Evolutionary conservation across 176 grass and related monocot genomes (phyloP), one percentile per base, ranked within the genome.

Genomic region (Phoenix dactylifera): DNA sequence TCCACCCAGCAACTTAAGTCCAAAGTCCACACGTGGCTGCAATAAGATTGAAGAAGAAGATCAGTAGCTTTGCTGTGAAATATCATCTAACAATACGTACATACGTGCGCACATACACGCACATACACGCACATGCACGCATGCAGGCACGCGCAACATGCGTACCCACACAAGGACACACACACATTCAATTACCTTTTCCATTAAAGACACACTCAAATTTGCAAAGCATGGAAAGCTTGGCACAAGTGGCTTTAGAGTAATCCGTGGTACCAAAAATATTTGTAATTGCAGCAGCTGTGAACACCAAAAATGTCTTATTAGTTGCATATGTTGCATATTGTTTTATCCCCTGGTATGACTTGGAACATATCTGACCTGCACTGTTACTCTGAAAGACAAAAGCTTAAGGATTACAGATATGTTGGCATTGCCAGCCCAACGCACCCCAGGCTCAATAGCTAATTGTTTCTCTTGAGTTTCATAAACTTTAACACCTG

Each of bases 181-280:
- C 7, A 10, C 32, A 35, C 9, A 44, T 12, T 64, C 58, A 51
- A 55, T 54, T 83, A 97, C 92, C 92, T 91, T 97, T 66, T 97
- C 87, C 80, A 91, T 82, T 24, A 97, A 64, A 26, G 92, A 97
- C 35, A 83, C 58, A 78, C 64, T 75, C 55, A 88, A 48, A 20
- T 77, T 91, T 6, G 83, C 71, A 69, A 90, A 96, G 62, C 92
- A 90, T 50, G 92, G 92, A 74, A 96, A 96, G 55, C 83, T 96
- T 77, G 92, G 87, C 59, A 96, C 92, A 59, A 96, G 83, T 22
- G 92, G 87, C 75, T 96, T 96, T 59, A 96, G 50, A 75, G 81
- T 96, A 26, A 82, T 26, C 28, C 92, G 92, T 65, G 92, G 87
- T 65, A 65, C 68, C 56, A 97, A 64, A 22, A 66, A 80, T 82